Conservation (phyloP, 2,329 filamentous ascomycete genomes). For the Ophiosphaerella korrae region DNA sequence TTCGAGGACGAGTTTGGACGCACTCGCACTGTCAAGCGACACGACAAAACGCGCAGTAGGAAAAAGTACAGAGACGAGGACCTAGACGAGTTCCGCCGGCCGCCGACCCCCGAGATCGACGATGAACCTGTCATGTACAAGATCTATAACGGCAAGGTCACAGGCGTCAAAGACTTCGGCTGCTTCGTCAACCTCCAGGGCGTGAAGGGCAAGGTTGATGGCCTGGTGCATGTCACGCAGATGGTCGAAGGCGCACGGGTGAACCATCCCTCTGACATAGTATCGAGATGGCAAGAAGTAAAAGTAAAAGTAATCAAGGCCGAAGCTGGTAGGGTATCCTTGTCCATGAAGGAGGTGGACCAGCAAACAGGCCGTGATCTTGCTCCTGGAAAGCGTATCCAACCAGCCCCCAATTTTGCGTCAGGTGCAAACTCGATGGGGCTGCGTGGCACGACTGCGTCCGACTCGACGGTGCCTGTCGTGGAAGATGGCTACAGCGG, state of each 20-base stretch:
- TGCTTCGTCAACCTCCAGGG: slow-evolving; percentile 92
- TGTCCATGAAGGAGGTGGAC: slow-evolving; percentile 98
- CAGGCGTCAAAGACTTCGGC: slow-evolving; percentile 92
- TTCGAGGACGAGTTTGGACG: slow-evolving; percentile 66
- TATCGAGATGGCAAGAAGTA: slow-evolving; percentile 79
- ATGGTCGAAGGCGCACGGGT: slow-evolving; percentile 84
- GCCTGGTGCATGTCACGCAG: slow-evolving; percentile 90
- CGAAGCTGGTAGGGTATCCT: slow-evolving; percentile 77
- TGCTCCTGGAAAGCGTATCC: slow-evolving; percentile 75
- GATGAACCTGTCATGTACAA: slow-evolving; percentile 82
- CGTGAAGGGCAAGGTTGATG: slow-evolving; percentile 86
- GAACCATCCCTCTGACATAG: slow-evolving; percentile 87
- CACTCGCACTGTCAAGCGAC: slow-evolving; percentile 48
- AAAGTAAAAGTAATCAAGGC: slow-evolving; percentile 93
- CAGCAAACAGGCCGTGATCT: slow-evolving; percentile 85
- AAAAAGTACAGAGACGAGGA: slow-evolving; percentile 45
- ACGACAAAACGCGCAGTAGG: slow-evolving; percentile 49
- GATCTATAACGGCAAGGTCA: slow-evolving; percentile 87
- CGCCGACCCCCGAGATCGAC: slow-evolving; percentile 76
- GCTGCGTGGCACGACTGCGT: slow-evolving; percentile 65
- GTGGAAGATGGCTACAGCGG: slow-evolving; percentile 64
- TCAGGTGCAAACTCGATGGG: slow-evolving; percentile 84
- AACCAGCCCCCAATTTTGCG: slow-evolving; percentile 56
- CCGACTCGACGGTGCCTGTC: slow-evolving; percentile 61
- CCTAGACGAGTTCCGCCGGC: slow-evolving; percentile 67